These are phyloP conservation scores for Pleurotus cornucopiae DNA, from an alignment of 768 basidiomycete species.

Conservation along the genomic window DNA sequence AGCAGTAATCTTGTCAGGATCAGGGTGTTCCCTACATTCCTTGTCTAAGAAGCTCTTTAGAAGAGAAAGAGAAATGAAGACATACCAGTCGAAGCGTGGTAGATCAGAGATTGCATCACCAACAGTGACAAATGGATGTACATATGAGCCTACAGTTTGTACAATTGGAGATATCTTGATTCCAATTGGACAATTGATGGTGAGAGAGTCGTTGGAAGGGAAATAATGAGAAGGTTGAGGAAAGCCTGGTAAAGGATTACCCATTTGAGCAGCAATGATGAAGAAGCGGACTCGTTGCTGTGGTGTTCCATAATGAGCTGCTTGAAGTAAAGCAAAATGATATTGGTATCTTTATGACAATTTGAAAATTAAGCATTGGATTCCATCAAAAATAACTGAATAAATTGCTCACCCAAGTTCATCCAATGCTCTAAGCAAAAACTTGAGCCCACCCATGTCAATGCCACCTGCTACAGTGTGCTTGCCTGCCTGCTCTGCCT, in stretches of 20 bases:
- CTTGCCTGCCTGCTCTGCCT: slow-evolving; percentile 30
- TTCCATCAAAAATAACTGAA: neutral
- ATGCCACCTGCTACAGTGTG: slow-evolving; percentile 60
- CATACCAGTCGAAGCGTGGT: slow-evolving; percentile 70
- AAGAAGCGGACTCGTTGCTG: slow-evolving; percentile 54
- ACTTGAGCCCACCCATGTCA: slow-evolving; percentile 68
- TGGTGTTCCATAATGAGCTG: slow-evolving; percentile 53
- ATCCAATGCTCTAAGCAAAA: slow-evolving; percentile 56
- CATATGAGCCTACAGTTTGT: slow-evolving; percentile 46
- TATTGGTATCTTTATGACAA: slow-evolving; percentile 43
- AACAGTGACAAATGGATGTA: slow-evolving; percentile 55
- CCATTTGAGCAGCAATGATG: slow-evolving; percentile 41
- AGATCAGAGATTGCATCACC: slow-evolving; percentile 75
- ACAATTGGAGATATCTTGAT: slow-evolving; percentile 39
- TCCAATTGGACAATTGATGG: slow-evolving; percentile 46
- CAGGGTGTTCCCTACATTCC: neutral
- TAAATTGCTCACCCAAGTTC: slow-evolving; percentile 54
- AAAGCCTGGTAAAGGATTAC: slow-evolving; percentile 39
- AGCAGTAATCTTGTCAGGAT: slow-evolving; percentile 31
- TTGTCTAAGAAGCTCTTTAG: neutral
- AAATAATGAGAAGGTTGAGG: slow-evolving; percentile 58
- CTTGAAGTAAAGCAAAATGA: slow-evolving; percentile 45
- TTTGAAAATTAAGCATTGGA: neutral
- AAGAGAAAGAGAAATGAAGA: neutral
- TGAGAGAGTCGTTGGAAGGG: slow-evolving; percentile 34